Percentiles rank a stretch among this genome's conserved stretches.
These are phyloP conservation scores for Keithomyces neogunnii DNA, from an alignment of 2,329 filamentous ascomycete species.

Conservation along the genomic window DNA sequence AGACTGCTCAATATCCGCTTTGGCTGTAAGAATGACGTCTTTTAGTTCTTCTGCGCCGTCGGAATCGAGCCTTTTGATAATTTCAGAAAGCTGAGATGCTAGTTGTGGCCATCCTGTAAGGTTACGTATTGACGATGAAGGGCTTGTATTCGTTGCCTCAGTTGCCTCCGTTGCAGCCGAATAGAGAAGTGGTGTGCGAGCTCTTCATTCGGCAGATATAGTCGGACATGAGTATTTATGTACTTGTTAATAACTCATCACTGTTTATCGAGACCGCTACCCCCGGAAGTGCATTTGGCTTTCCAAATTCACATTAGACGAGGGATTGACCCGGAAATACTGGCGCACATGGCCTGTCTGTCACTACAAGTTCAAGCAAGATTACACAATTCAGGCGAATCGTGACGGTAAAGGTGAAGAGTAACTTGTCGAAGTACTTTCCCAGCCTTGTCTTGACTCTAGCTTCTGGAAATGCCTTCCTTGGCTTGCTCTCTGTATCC, in stretches of 20 bases:
- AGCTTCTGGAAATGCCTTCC: slow-evolving; percentile 30
- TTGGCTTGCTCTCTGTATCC: slow-evolving; percentile 32
- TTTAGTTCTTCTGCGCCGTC: slow-evolving; percentile 5
- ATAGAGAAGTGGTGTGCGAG: neutral
- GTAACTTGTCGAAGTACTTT: slow-evolving; percentile 27
- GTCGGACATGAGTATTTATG: too few species aligned
- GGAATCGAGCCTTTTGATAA: slow-evolving; percentile 4
- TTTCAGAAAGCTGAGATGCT: neutral
- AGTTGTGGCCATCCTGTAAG: neutral
- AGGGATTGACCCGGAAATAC: slow-evolving; percentile 10
- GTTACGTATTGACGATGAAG: neutral
- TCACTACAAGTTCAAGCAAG: slow-evolving; percentile 5
- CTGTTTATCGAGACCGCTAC: too few species aligned
- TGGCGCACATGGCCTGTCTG: slow-evolving; percentile 17
- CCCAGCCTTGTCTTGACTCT: slow-evolving; percentile 21
- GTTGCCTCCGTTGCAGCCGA: slow-evolving; percentile 6
- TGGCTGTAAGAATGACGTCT: slow-evolving; percentile 1
- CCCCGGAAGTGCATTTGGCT: too few species aligned
- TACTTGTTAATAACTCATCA: too few species aligned
- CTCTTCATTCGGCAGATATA: too few species aligned
- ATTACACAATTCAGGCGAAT: slow-evolving; percentile 5
- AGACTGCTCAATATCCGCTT: slow-evolving; percentile 2
- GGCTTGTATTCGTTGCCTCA: too few species aligned
- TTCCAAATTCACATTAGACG: slow-evolving; percentile 9
- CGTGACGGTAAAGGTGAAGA: slow-evolving; percentile 11